Base-by-base conservation (phyloP, 73 alveolate genomes). In the Paramecium tetraurelia region DNA sequence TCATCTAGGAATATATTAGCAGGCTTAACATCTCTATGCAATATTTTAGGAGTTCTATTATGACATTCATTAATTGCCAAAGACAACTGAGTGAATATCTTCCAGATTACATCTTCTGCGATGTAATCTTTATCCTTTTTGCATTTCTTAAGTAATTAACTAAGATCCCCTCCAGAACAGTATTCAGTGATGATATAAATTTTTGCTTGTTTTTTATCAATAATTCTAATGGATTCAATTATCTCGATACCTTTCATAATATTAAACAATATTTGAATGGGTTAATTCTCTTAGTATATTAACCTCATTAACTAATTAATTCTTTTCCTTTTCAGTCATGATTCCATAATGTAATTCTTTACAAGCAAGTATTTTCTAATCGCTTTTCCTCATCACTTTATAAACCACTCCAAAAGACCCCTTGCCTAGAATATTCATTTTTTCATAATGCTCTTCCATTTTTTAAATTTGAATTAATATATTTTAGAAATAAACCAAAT, bases 81-180 rank as follows among this genome's bases (percentile, higher is more conserved):
- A 31, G 94, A 89, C 22, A 98, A 97, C 92, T 98, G 98, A 2
- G 97, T 92, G 92, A 98, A 97, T 48, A 98, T 97, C 93, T 98
- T 98, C 99, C 99, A 98, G 0, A 98, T 97, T 20, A 95, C 98
- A 58, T 98, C 99, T 93, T 98, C 99, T 16, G 97, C 97, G 9
- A 98, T 93, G 80, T 89, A 96, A 86, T 98, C 99, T 21, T 94
- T 95, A 53, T 97, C 97, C 22, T 92, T 93, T 27, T 95, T 93
- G 86, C 99, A 98, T 94, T 95, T 98, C 85, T 95, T 96, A 14
- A 98, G 95, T 22, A 98, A 92, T 85, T 96, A 93, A 24, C 97
- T 96, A 77, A 98, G 83, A 85, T 98, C 99, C 5, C 99, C 99
- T 9, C 99, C 99, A 50, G 94, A 96, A 85, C 99, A 97, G 94